Base-by-base conservation (phyloP, 2,329 filamentous ascomycete genomes). In the Cladobotryum mycophilum region DNA sequence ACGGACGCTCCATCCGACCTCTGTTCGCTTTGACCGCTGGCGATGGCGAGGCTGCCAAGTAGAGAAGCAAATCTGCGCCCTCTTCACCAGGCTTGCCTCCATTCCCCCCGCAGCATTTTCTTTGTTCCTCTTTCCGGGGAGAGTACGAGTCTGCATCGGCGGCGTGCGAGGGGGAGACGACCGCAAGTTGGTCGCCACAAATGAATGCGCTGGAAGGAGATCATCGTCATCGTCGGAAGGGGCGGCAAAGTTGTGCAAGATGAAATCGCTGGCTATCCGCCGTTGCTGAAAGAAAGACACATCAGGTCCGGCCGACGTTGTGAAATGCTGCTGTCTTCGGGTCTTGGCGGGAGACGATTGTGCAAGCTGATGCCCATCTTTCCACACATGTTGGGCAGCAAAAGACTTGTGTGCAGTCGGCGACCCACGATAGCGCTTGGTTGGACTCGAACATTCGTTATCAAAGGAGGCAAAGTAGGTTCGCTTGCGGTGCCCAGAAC, bases 41-140 rank as follows among this genome's bases (percentile, higher is more conserved):
- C 0, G 90, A 95, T 1, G 93, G 93, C 6, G 92, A 97, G 47
- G 89, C 89, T 45, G 91, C 91, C 14, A 97, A 81, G 67, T 92
- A 96, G 37, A 92, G 75, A 20, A 93, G 73, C 36, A 92, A 71
- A 65, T 89, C 88, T 14, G 86, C 88, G 30, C 89, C 91, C 62
- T 96, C 88, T 62, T 93, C 85, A 53, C 83, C 85, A 1, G 76
- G 70, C 64, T 85, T 85, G 54, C 79, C 66, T 59, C 61, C 61
- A 52, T 65, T 67, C 58, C 73, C 75, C 63, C 66, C 60, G 60
- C 61, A 51, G 65, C 66, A 58, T 73, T 75, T 50, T 76, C 76
- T 56, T 71, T 77, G 66, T 64, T 75, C 52, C 71, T 76, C 55
- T 71, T 71, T 56, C 69, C 69, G 52, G 70, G 54, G 59, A 78